A percentile compares a stretch with the other conserved stretches of the same genome.
Evolutionary conservation across 345 rosid genomes (phyloP).

Genomic region (Noccaea caerulescens): DNA sequence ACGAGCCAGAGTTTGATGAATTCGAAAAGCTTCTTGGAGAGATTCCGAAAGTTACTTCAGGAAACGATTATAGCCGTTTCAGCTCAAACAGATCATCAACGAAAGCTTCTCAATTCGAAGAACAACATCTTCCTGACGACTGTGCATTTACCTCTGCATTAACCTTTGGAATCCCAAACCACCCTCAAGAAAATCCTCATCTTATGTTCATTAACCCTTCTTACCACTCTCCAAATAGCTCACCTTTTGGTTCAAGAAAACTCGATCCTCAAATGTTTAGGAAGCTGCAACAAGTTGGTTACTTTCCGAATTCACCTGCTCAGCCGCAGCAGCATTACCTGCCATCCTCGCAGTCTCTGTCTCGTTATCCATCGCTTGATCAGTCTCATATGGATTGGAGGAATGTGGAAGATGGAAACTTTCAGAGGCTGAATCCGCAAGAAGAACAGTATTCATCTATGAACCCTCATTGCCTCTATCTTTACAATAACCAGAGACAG

Average conservation of each 20-base stretch:
- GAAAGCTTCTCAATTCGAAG: conserved; percentile 43
- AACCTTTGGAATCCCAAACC: conserved; percentile 36
- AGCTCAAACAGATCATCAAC: conserved; percentile 50
- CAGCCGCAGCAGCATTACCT: conserved; percentile 56
- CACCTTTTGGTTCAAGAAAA: conserved; percentile 47
- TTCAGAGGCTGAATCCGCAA: conserved; percentile 30
- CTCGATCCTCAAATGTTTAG: conserved; percentile 47
- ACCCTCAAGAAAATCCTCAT: conserved; percentile 31
- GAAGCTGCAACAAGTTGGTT: conserved; percentile 54
- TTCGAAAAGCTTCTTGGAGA: conserved; percentile 79
- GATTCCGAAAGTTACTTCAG: conserved; percentile 78
- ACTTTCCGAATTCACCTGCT: conserved; percentile 49
- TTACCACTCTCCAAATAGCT: conserved; percentile 41
- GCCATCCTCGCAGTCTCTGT: conserved; percentile 49
- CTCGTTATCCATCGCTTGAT: conserved; percentile 50
- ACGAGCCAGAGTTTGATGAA: conserved; percentile 69
- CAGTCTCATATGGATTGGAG: conserved; percentile 53
- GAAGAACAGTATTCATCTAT: conserved; percentile 36
- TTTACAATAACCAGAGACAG: conserved; percentile 44
- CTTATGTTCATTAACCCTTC: conserved; percentile 46
- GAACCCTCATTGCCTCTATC: conserved; percentile 35
- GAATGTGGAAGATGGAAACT: conserved; percentile 45
- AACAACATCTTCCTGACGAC: conserved; percentile 60
- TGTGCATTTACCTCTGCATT: conserved; percentile 60
- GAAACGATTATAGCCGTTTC: conserved; percentile 30